Percentiles rank a stretch among this genome's conserved stretches.
Conservation (phyloP, 306 rosid genomes). For the Inga leiocalycina region DNA sequence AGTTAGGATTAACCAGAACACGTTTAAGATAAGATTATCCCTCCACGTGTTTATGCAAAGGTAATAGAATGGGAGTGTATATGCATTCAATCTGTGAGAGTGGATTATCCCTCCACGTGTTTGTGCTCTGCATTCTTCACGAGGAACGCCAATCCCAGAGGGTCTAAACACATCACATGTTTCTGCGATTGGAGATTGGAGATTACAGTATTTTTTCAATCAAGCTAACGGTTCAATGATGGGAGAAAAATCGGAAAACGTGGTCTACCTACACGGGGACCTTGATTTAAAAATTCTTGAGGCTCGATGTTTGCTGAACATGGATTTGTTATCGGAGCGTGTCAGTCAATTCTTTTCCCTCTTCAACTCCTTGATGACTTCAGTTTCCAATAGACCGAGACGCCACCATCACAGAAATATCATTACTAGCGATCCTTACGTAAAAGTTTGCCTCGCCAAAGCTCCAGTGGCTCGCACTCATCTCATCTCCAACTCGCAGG, state of each 20-base stretch:
- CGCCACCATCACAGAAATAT: conserved; percentile 43
- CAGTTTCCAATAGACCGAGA: conserved; percentile 20
- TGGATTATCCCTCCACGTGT: conserved; percentile 58
- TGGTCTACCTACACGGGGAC: no score
- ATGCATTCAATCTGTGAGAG: background rate
- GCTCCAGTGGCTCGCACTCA: conserved; percentile 92
- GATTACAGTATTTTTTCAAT: no score
- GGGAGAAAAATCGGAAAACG: no score
- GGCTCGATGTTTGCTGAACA: no score
- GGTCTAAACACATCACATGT: no score
- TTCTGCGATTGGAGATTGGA: no score
- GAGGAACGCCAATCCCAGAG: no score
- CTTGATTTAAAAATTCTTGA: no score
- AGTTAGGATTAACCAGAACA: background rate
- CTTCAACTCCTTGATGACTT: conserved; percentile 44
- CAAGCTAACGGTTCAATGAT: no score
- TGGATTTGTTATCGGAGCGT: no score
- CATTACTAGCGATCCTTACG: conserved; percentile 95
- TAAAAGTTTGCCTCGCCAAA: conserved; percentile 80
- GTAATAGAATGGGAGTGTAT: background rate
- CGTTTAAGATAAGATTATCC: background rate
- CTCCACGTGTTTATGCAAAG: background rate
- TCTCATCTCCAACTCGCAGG: conserved; percentile 73
- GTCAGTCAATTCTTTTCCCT: conserved; percentile 59
- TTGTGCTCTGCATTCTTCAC: no score